A percentile compares a stretch with the other conserved stretches of the same genome.
These are phyloP conservation scores for Sugiyamaella novakii DNA, from an alignment of 1,139 yeast species.

Conservation along the genomic window DNA sequence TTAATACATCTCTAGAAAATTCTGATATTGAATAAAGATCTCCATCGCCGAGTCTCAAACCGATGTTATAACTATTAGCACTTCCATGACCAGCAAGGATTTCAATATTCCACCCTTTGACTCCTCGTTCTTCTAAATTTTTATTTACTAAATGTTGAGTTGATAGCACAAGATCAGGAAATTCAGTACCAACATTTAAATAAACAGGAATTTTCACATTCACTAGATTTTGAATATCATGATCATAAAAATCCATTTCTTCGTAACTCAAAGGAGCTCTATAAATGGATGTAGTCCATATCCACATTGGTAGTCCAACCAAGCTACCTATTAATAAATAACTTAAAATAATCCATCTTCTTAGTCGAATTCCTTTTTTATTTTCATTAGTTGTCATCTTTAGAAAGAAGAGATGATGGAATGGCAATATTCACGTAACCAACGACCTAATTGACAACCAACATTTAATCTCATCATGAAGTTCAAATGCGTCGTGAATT, in stretches of 20 bases:
- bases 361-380: constrained; percentile 3
- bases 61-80: constrained; percentile 37
- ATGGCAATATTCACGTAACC: no score
- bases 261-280: constrained; percentile 71
- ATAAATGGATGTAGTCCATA: constrained; percentile 66
- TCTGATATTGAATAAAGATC: constrained; percentile 42
- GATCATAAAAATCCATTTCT: constrained; percentile 50
- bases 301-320: constrained; percentile 74
- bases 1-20: constrained; percentile 48
- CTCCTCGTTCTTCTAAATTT: constrained; percentile 33
- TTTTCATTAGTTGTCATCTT: not conserved
- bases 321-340: constrained; percentile 35
- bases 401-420: not conserved
- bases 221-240: constrained; percentile 44
- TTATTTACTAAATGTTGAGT: constrained; percentile 47
- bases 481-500: no score
- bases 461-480: no score
- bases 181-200: constrained; percentile 43
- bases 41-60: constrained; percentile 37
- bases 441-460: no score
- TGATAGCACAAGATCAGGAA: constrained; percentile 50
- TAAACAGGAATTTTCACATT: constrained; percentile 59
- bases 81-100: constrained; percentile 37
- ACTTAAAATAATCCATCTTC: constrained; percentile 18
- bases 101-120: constrained; percentile 37